phyloP scores from a whole-genome alignment of 2,329 filamentous ascomycete genomes.

The Cryphonectria naterciae region DNA sequence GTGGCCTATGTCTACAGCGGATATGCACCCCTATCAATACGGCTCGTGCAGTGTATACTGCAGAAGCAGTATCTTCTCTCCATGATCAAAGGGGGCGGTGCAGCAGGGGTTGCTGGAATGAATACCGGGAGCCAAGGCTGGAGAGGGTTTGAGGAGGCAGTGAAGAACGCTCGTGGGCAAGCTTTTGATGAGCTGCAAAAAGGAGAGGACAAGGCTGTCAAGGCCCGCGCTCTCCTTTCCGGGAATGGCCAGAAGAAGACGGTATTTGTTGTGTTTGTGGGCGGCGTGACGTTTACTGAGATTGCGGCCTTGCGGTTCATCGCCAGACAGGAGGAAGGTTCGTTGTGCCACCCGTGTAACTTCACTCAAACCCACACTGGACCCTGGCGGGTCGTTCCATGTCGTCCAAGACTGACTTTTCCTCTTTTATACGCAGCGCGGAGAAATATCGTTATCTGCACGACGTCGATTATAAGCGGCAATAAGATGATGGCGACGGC shows the following conservation, averaged over 20 bases:
- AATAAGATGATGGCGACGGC: constrained; percentile 86
- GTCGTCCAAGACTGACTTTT: constrained; percentile 18
- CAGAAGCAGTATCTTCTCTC: constrained; percentile 84
- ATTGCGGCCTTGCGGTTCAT: constrained; percentile 93
- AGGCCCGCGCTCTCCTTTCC: constrained; percentile 80
- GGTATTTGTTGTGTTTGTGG: constrained; percentile 94
- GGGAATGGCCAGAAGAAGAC: constrained; percentile 78
- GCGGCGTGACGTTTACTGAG: constrained; percentile 96
- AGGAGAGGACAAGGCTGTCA: constrained; percentile 89
- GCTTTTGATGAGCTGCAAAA: constrained; percentile 93
- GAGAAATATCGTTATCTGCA: constrained; percentile 87
- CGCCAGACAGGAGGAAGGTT: constrained; percentile 77
- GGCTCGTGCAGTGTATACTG: constrained; percentile 88
- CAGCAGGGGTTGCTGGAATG: constrained; percentile 49
- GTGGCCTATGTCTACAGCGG: constrained; percentile 98
- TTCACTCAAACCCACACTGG: not conserved
- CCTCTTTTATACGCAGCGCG: constrained; percentile 52
- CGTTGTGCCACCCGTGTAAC: constrained; percentile 32
- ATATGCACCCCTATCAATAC: constrained; percentile 89
- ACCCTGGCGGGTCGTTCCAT: not conserved
- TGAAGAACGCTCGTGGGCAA: constrained; percentile 83
- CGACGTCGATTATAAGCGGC: constrained; percentile 88
- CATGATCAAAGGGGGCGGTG: constrained; percentile 66
- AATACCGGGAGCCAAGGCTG: constrained; percentile 75
- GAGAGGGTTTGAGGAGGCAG: constrained; percentile 89